Conservation (phyloP, 2,329 filamentous ascomycete genomes). For the Phoma herbarum region DNA sequence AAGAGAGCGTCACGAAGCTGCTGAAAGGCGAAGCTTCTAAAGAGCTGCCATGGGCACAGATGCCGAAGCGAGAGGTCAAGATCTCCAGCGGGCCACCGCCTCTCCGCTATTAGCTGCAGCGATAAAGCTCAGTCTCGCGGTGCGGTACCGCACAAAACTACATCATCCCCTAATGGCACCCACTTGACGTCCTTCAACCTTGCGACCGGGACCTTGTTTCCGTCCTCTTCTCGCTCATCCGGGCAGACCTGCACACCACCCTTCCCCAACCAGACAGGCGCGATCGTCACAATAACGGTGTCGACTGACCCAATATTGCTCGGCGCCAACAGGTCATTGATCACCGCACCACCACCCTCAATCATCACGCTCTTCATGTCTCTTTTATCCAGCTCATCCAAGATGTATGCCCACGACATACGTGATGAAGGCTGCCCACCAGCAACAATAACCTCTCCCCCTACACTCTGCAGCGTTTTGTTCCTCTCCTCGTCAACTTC, state of each 20-base stretch:
- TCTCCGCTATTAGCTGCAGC: conserved; percentile 16
- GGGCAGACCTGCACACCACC: conserved; percentile 84
- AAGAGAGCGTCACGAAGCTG: conserved; percentile 41
- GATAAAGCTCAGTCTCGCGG: conserved; percentile 43
- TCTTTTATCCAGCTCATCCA: conserved; percentile 65
- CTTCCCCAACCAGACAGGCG: conserved; percentile 86
- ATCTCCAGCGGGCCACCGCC: conserved; percentile 6
- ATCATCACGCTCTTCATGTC: conserved; percentile 85
- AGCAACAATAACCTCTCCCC: conserved; percentile 36
- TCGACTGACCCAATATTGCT: conserved; percentile 70
- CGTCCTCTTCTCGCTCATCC: conserved; percentile 61
- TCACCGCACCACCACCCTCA: conserved; percentile 83
- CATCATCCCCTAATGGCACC: conserved; percentile 82
- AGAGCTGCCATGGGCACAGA: conserved; percentile 39
- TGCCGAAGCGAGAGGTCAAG: conserved; percentile 11
- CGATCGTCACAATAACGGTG: conserved; percentile 86
- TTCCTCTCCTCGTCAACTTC: conserved; percentile 30
- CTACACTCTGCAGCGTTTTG: conserved; percentile 44
- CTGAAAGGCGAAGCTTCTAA: conserved; percentile 33
- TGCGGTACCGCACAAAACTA: conserved; percentile 76
- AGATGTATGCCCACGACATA: conserved; percentile 67
- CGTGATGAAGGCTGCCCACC: neutral
- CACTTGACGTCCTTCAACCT: conserved; percentile 74
- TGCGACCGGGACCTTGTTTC: conserved; percentile 64
- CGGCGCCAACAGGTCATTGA: conserved; percentile 79